phyloP scores from a whole-genome alignment of 495 filamentous ascomycete genomes.

The Tetracladium setigerum region DNA sequence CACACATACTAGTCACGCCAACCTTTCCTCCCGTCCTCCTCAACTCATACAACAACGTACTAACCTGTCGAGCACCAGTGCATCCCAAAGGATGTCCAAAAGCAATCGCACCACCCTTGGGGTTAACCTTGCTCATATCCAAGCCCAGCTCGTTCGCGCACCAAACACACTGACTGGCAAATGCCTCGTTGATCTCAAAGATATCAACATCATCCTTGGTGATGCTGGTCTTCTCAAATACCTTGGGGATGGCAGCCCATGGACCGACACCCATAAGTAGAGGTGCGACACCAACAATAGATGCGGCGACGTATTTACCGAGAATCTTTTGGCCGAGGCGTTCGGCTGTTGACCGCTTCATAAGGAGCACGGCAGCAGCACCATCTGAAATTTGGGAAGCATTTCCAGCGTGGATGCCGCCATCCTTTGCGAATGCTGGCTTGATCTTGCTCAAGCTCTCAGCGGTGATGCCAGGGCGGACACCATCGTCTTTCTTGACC shows the following conservation, averaged over 20 bases:
- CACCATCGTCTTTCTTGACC: conserved; percentile 81
- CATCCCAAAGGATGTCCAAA: conserved; percentile 95
- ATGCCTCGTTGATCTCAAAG: conserved; percentile 99
- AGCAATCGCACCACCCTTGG: conserved; percentile 97
- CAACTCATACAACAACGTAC: conserved; percentile 84
- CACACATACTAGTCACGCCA: conserved; percentile 92
- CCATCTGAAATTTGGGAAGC: conserved; percentile 93
- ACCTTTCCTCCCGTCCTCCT: conserved; percentile 72
- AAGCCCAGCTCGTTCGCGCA: conserved; percentile 84
- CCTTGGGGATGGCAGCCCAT: conserved; percentile 92
- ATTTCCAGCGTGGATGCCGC: conserved; percentile 92
- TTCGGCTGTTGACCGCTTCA: conserved; percentile 91
- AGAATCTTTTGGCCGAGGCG: conserved; percentile 80
- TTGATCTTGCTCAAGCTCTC: conserved; percentile 85
- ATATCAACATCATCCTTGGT: conserved; percentile 90
- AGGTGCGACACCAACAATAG: conserved; percentile 82
- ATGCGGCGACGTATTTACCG: conserved; percentile 80
- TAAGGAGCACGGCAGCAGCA: conserved; percentile 88
- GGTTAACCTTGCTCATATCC: conserved; percentile 80
- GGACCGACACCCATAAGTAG: conserved; percentile 94
- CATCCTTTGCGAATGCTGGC: conserved; percentile 85
- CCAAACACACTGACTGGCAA: conserved; percentile 91
- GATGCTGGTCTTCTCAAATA: conserved; percentile 78
- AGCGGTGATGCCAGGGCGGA: conserved; percentile 76
- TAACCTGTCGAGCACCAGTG: conserved; percentile 89